Conservation (phyloP, 192 early-diverging fungal genomes). For the Backusella macrospora region DNA sequence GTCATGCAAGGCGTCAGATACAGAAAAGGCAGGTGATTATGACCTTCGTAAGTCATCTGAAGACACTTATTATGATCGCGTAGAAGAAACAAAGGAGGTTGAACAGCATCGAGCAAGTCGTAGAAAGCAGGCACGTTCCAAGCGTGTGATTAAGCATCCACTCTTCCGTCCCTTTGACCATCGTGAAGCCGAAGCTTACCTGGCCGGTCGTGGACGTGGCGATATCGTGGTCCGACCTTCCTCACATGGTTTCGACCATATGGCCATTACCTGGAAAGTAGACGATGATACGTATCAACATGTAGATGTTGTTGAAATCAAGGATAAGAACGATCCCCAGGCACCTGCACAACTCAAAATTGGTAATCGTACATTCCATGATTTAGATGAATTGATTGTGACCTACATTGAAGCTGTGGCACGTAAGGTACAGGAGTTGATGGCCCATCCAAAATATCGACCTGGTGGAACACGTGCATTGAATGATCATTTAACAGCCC, state of each 20-base stretch:
- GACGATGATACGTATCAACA: slow-evolving; percentile 87
- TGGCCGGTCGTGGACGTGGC: slow-evolving; percentile 69
- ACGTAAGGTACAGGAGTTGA: slow-evolving; percentile 68
- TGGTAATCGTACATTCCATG: slow-evolving; percentile 72
- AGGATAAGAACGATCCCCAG: slow-evolving; percentile 73
- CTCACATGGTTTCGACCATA: slow-evolving; percentile 82
- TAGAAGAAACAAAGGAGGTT: slow-evolving; percentile 42
- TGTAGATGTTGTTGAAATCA: slow-evolving; percentile 72
- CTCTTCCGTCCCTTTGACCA: slow-evolving; percentile 76
- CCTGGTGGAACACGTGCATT: slow-evolving; percentile 57
- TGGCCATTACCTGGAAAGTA: slow-evolving; percentile 94
- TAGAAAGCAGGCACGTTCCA: slow-evolving; percentile 42
- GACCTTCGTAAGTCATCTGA: slow-evolving; percentile 47
- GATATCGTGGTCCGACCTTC: slow-evolving; percentile 90
- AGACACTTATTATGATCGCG: slow-evolving; percentile 67
- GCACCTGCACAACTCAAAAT: slow-evolving; percentile 72
- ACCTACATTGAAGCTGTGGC: slow-evolving; percentile 86
- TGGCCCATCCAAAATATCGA: slow-evolving; percentile 79
- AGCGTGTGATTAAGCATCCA: slow-evolving; percentile 81
- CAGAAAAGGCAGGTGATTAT: slow-evolving; percentile 47
- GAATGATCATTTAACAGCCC: slow-evolving; percentile 49
- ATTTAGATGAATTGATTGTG: slow-evolving; percentile 91
- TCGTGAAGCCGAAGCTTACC: slow-evolving; percentile 72
- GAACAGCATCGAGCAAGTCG: slow-evolving; percentile 34
- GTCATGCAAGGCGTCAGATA: slow-evolving; percentile 64